A percentile compares a stretch with the other conserved stretches of the same genome.
Conservation (phyloP, 176 grass and related monocot species). For the Avena sativa region DNA sequence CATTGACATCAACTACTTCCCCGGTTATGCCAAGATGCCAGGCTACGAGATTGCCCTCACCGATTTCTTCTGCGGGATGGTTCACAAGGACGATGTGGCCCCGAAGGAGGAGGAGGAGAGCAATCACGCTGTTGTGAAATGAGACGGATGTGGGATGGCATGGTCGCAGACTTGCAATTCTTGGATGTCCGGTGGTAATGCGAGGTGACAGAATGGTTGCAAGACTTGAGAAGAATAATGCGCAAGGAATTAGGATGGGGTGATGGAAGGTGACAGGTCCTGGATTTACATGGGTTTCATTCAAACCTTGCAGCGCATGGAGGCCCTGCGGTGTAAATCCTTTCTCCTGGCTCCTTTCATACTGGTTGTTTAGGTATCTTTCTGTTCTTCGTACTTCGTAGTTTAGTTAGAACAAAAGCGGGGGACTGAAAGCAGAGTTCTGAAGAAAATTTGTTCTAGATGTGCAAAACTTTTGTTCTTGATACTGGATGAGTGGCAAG, state of each 20-base stretch:
- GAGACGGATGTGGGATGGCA: conserved; percentile 17
- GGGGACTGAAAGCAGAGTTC: conserved; percentile 28
- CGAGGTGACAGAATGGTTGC: conserved; percentile 27
- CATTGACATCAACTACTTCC: conserved; percentile 98
- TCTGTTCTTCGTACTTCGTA: conserved; percentile 42
- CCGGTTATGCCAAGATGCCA: conserved; percentile 91
- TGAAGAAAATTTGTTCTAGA: conserved; percentile 42
- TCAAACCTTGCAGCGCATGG: neutral
- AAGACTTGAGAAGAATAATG: conserved; percentile 43
- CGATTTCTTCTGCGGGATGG: conserved; percentile 81
- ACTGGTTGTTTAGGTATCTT: conserved; percentile 54
- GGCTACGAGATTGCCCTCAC: conserved; percentile 74
- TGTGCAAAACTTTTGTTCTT: conserved; percentile 44
- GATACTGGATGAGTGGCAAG: conserved; percentile 42
- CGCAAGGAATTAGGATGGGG: conserved; percentile 37
- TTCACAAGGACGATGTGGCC: conserved; percentile 47
- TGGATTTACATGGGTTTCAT: conserved; percentile 36
- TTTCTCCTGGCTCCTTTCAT: conserved; percentile 51
- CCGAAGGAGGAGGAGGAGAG: conserved; percentile 26
- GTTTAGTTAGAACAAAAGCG: conserved; percentile 48
- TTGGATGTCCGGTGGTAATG: conserved; percentile 28
- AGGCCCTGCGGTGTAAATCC: conserved; percentile 59
- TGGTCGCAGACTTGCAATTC: conserved; percentile 41
- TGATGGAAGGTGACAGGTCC: neutral
- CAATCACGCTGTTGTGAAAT: conserved; percentile 41